Conservation (phyloP, 441 rosid species). For the Theobroma grandiflorum region DNA sequence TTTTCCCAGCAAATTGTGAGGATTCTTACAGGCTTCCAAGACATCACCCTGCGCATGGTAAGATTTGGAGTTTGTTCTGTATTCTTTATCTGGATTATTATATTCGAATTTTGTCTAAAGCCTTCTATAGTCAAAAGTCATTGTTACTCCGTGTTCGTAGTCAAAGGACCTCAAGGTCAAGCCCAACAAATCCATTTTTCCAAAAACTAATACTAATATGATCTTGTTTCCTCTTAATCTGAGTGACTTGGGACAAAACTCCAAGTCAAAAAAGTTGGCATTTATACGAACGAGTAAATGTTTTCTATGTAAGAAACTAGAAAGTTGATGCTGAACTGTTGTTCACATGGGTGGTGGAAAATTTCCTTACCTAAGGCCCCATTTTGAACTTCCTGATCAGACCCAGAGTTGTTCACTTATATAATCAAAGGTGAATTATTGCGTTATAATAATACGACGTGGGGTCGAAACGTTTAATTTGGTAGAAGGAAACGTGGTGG, state of each 20-base stretch:
- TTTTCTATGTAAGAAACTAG: neutral
- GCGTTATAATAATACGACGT: neutral
- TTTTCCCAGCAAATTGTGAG: neutral
- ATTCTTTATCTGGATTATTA: neutral
- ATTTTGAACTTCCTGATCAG: neutral
- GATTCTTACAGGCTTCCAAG: neutral
- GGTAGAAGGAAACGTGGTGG: neutral
- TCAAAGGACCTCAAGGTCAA: neutral
- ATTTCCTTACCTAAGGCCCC: neutral
- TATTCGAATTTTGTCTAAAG: neutral
- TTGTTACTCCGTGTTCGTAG: neutral
- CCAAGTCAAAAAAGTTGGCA: neutral
- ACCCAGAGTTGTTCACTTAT: neutral
- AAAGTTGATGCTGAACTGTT: neutral
- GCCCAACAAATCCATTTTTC: neutral
- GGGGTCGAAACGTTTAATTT: neutral
- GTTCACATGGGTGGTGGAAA: neutral
- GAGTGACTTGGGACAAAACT: neutral
- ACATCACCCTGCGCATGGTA: neutral
- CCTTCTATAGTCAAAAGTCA: too few relatives aligned
- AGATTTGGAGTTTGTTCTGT: neutral
- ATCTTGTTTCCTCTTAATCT: neutral
- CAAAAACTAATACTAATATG: neutral
- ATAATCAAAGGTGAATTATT: neutral
- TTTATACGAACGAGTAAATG: too few relatives aligned